Conservation (phyloP, 208 protist genomes). For the Wallacemonas collosoma region DNA sequence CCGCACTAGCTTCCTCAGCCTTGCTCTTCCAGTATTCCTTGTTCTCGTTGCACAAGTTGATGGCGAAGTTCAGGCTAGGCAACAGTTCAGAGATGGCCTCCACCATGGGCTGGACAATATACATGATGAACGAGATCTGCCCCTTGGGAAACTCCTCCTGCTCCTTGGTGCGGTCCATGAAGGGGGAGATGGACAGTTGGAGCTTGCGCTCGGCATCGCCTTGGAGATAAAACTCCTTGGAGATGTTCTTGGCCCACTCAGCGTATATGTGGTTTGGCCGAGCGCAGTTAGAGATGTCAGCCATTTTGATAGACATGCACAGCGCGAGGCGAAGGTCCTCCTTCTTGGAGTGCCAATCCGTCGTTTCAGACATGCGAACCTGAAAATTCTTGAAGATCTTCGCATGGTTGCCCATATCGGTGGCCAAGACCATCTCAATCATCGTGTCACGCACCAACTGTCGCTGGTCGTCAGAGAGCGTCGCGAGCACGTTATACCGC, state of each 20-base stretch:
- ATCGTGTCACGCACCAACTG: slow-evolving; percentile 85
- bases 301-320: slow-evolving; percentile 94
- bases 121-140: slow-evolving; percentile 93
- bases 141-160: slow-evolving; percentile 84
- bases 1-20: slow-evolving; percentile 28
- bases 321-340: slow-evolving; percentile 90
- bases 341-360: slow-evolving; percentile 72
- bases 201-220: slow-evolving; percentile 89
- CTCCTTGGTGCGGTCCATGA: slow-evolving; percentile 90
- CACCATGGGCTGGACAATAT: slow-evolving; percentile 90
- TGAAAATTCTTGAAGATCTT: slow-evolving; percentile 88
- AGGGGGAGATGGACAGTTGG: slow-evolving; percentile 87
- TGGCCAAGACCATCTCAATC: slow-evolving; percentile 93
- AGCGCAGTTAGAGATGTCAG: slow-evolving; percentile 94
- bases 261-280: slow-evolving; percentile 87
- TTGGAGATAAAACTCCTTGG: slow-evolving; percentile 93
- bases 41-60: slow-evolving; percentile 83
- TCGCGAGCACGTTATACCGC: slow-evolving; percentile 84
- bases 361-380: slow-evolving; percentile 69
- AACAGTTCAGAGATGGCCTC: slow-evolving; percentile 86
- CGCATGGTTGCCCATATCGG: slow-evolving; percentile 94
- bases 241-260: slow-evolving; percentile 93
- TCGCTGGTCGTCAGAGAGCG: slow-evolving; percentile 75
- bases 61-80: slow-evolving; percentile 75
- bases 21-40: slow-evolving; percentile 80